Evolutionary conservation across 495 filamentous ascomycete species (phyloP).

Genomic region (Pyrenula aspistea): DNA sequence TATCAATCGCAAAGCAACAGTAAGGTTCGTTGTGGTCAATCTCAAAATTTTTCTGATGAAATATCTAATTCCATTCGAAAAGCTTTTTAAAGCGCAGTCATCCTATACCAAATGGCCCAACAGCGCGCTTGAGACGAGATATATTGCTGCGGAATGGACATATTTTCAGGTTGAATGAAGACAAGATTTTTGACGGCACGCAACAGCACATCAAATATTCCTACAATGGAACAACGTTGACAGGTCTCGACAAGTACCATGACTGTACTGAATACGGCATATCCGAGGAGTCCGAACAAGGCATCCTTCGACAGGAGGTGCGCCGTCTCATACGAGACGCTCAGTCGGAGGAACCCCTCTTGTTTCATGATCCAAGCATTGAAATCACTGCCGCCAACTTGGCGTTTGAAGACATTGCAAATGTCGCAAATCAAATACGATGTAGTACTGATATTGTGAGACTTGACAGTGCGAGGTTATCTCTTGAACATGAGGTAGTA

Average conservation of each 20-base stretch:
- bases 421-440: background rate
- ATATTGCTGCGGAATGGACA: background rate
- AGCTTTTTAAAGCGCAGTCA: background rate
- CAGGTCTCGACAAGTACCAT: background rate
- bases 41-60: no score
- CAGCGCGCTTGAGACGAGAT: background rate
- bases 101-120: background rate
- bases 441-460: background rate
- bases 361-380: background rate
- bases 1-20: no score
- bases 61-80: background rate
- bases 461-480: background rate
- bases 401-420: background rate
- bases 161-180: background rate
- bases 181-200: background rate
- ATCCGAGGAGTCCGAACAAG: background rate
- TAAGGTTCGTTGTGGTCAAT: no score
- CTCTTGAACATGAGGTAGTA: background rate
- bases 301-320: background rate
- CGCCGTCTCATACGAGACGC: background rate
- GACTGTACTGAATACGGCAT: slow-evolving; percentile 1
- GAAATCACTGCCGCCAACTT: no score
- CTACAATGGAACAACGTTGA: background rate
- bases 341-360: background rate
- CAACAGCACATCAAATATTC: background rate